phyloP scores from a whole-genome alignment of 805 yeast genomes.

The Wickerhamiella vanderwaltii region DNA sequence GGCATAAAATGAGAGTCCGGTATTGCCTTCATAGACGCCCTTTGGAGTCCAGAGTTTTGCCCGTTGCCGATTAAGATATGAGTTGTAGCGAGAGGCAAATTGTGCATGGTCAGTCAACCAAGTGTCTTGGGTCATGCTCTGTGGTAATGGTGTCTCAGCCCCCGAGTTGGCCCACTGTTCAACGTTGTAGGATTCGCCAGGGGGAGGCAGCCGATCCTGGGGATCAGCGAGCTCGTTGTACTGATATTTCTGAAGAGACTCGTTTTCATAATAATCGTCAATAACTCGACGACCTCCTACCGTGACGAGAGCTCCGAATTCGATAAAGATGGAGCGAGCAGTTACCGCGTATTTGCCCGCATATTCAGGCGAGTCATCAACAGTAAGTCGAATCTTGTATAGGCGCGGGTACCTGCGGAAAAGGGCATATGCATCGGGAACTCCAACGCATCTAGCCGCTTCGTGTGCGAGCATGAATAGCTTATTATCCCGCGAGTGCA shows the following conservation, averaged over 20 bases:
- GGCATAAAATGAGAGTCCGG: conserved; percentile 73
- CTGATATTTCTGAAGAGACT: conserved; percentile 43
- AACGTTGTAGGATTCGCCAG: conserved; percentile 34
- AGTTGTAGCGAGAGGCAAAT: conserved; percentile 64
- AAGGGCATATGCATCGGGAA: conserved; percentile 78
- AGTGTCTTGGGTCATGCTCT: conserved; percentile 24
- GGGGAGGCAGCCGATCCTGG: conserved; percentile 35
- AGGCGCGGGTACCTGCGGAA: conserved; percentile 76
- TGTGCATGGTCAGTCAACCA: conserved; percentile 80
- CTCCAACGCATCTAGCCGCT: conserved; percentile 90
- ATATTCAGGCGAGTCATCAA: conserved; percentile 70
- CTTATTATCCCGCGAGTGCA: conserved; percentile 49
- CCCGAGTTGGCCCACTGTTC: conserved; percentile 31
- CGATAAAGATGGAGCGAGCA: conserved; percentile 78
- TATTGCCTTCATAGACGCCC: conserved; percentile 68
- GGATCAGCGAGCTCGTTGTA: conserved; percentile 67
- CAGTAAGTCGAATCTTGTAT: conserved; percentile 58
- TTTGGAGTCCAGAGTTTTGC: conserved; percentile 34
- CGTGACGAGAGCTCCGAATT: conserved; percentile 79
- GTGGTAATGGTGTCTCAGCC: conserved; percentile 8
- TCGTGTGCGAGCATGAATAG: conserved; percentile 88
- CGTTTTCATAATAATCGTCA: conserved; percentile 81
- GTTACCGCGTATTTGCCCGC: conserved; percentile 76
- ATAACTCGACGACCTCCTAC: conserved; percentile 65
- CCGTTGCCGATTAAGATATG: conserved; percentile 46